Conservation (phyloP, 345 rosid species). For the Balakata baccata region DNA sequence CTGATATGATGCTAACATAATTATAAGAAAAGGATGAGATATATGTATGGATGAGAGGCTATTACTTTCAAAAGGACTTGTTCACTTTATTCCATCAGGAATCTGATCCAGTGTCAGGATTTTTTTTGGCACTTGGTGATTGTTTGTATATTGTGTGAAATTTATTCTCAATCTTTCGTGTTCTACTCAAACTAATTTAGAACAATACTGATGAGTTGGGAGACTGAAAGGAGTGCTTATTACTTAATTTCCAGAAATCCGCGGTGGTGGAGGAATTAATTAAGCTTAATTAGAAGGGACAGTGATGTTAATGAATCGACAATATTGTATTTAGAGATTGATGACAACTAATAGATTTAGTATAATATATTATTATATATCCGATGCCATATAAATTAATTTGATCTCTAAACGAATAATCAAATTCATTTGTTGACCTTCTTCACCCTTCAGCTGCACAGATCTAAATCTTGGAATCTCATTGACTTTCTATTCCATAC, state of each 20-base stretch:
- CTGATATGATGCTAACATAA: no score
- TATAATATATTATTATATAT: conserved; percentile 16
- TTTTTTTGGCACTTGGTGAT: background rate
- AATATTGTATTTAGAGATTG: conserved; percentile 18
- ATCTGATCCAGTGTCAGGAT: background rate
- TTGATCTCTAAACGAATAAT: conserved; percentile 12
- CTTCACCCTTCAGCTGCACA: conserved; percentile 28
- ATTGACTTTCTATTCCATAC: conserved; percentile 33
- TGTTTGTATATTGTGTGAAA: background rate
- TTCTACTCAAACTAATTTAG: background rate
- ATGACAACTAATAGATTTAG: conserved; percentile 14
- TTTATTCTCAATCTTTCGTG: conserved; percentile 4
- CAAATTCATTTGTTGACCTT: conserved; percentile 27
- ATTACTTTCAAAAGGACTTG: background rate
- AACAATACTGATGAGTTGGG: background rate
- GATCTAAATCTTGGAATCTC: conserved; percentile 42
- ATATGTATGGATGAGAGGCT: background rate
- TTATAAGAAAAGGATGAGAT: no score
- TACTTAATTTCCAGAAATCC: conserved; percentile 15
- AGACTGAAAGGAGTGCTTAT: conserved; percentile 1
- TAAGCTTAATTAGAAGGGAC: no score
- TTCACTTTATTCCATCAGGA: background rate
- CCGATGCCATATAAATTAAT: conserved; percentile 28
- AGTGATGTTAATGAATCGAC: conserved; percentile 19
- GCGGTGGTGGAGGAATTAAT: conserved; percentile 4